A percentile compares a stretch with the other conserved stretches of the same genome.
Evolutionary conservation across 768 basidiomycete species (phyloP).

Genomic region (Tricholomella constricta): DNA sequence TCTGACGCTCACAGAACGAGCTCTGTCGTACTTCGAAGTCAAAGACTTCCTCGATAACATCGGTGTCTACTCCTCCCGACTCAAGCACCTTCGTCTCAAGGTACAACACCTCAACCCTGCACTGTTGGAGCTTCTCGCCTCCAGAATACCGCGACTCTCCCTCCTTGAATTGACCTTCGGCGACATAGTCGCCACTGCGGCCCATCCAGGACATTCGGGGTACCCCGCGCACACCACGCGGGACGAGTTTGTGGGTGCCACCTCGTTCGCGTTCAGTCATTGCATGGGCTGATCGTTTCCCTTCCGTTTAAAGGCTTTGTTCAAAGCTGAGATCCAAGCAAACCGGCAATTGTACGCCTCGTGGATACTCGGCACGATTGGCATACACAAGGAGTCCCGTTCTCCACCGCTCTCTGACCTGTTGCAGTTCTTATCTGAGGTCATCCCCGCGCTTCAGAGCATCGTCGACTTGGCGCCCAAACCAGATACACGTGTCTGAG

Average conservation of each 20-base stretch:
- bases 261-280: too few relatives aligned
- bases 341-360: slow-evolving; percentile 7
- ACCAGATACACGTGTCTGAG: neutral
- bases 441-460: slow-evolving; percentile 14
- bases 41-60: slow-evolving; percentile 29
- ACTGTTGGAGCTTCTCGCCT: slow-evolving; percentile 25
- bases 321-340: slow-evolving; percentile 2
- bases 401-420: slow-evolving; percentile 4
- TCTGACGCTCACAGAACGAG: slow-evolving; percentile 40
- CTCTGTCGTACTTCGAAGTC: slow-evolving; percentile 33
- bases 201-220: neutral
- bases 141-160: slow-evolving; percentile 20
- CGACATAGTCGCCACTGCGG: slow-evolving; percentile 15
- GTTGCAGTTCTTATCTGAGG: slow-evolving; percentile 7
- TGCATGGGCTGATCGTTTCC: too few relatives aligned
- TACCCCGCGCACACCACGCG: neutral
- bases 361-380: slow-evolving; percentile 14
- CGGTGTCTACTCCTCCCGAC: slow-evolving; percentile 2
- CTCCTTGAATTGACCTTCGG: slow-evolving; percentile 25
- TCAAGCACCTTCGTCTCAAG: slow-evolving; percentile 22
- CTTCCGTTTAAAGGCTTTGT: slow-evolving; percentile 8
- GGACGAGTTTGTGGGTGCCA: slow-evolving; percentile 17
- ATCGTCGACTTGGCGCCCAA: slow-evolving; percentile 4
- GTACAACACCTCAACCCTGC: slow-evolving; percentile 25
- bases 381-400: slow-evolving; percentile 3